A percentile compares a stretch with the other conserved stretches of the same genome.
phyloP scores from a whole-genome alignment of 2,329 filamentous ascomycete species.

The Aspergillus brunneoviolaceus region DNA sequence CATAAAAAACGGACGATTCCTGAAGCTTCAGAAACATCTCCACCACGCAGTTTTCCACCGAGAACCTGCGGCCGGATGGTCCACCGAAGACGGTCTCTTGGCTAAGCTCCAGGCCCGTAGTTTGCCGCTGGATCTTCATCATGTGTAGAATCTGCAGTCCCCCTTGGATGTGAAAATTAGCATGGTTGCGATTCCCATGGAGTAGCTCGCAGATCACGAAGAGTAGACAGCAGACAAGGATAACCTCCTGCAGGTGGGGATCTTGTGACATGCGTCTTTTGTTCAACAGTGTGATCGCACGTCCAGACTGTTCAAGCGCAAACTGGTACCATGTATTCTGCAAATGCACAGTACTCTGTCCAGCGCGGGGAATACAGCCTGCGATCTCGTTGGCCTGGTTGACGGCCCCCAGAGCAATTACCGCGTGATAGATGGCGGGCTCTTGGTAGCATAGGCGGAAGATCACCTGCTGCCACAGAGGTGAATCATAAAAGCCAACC shows the following conservation, averaged over 20 bases:
- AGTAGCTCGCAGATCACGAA: constrained; percentile 1
- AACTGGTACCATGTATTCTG: not conserved
- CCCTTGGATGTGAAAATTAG: not conserved
- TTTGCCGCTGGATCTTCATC: not conserved
- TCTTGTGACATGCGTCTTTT: constrained; percentile 2
- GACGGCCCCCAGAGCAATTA: not conserved
- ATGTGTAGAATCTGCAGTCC: not conserved
- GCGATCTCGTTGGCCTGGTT: not conserved
- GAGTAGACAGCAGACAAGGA: constrained; percentile 1
- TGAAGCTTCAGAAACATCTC: not conserved
- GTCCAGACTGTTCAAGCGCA: not conserved
- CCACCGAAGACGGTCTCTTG: too few species aligned
- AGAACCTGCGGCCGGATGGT: too few species aligned
- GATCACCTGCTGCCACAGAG: not conserved
- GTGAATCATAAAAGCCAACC: not conserved
- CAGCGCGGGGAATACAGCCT: too few species aligned
- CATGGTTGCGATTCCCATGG: not conserved
- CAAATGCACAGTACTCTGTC: too few species aligned
- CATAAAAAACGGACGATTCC: not conserved
- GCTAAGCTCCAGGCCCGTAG: not conserved
- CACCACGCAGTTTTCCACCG: not conserved
- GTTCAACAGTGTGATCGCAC: not conserved
- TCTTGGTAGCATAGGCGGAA: not conserved
- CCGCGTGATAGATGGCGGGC: not conserved
- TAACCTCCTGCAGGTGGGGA: not conserved